Base-by-base conservation (phyloP, 306 rosid genomes). In the Astragalus membranaceus region DNA sequence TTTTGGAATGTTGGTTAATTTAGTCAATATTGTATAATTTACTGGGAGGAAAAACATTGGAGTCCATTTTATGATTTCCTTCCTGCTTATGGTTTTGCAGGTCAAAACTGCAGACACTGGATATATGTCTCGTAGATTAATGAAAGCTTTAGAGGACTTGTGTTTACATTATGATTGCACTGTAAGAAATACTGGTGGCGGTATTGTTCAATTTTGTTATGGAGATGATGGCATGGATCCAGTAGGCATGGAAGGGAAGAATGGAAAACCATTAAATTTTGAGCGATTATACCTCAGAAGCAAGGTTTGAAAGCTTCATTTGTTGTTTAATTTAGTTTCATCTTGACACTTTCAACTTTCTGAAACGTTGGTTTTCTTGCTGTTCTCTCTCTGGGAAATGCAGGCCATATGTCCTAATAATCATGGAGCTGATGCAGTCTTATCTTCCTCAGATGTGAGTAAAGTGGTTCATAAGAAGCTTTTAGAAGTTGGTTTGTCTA, bases 211-310 rank as follows among this genome's bases (percentile, higher is more conserved):
- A 77, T 93, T 93, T 73, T 70, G 89, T 56, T 93, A 93, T 83
- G 98, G 97, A 42, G 98, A 90, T 81, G 98, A 93, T 46, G 96
- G 92, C 72, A 90, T 93, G 98, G 98, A 93, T 84, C 98, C 98
- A 41, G 88, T 84, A 26, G 80, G 78, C 76, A 93, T 93, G 98
- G 98, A 93, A 84, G 98, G 94, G 64, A 78, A 88, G 75, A 26
- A 68, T 78, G 98, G 98, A 74, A 84, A 88, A 61, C 97, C 98
- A 26, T 81, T 93, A 69, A 89, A 93, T 79, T 93, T 93, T 70
- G 86, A 85, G 10, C 85, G 96, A 36, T 70, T 93, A 77, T 81
- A 90, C 78, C 48, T 86, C 77, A 88, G 81, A 83, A 81, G 89
- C 76, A 88, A 93, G 97, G 98, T 88, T 55, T 74, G 80, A 64